Base-by-base conservation (phyloP, 345 rosid species). In the Aegle marmelos region DNA sequence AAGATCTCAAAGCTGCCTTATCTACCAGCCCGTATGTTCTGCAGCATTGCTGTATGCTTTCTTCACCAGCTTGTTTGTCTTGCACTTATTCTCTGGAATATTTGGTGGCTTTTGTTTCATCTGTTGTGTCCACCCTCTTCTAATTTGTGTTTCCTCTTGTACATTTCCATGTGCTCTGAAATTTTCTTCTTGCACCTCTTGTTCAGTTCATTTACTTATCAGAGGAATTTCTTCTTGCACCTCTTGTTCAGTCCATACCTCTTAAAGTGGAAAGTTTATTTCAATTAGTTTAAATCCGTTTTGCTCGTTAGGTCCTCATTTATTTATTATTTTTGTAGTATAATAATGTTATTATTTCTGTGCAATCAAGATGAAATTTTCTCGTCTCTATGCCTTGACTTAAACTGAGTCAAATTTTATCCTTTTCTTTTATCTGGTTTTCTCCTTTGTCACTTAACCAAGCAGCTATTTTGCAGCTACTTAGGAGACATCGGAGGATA, bases 401-500 rank as follows among this genome's bases (percentile, higher is more conserved):
- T 66, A 36, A 24, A 31, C 25, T 2, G 5, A 25, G 77, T 21
- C 21, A 28, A 41, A 22, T 41, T 61, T 62, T 13, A 14, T 45
- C 41, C 36, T 58, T 73, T 61, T 14, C 63, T 61, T 64, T 24
- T 45, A 11, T 60, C 69, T 27, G 41, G 27, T 61, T 54, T 50
- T 41, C 59, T 62, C 58, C 17, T 60, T 60, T 73, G 39, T 31
- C 48, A 7, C 30, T 74, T 4, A 39, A 58, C 34, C 25, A 77
- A 54, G 41, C 39, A 39, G 33, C 72, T 75, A 63, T 24, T 73
- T 73, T 77, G 60, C 85, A 91, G 93, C 83, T 91, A 63, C 82
- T 91, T 19, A 70, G 92, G 84, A 87, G 93, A 73, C 91, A 90
- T 82, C 92, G 93, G 56, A 84, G 95, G 83, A 68, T 88, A 78